phyloP scores from a whole-genome alignment of 768 basidiomycete genomes.

The Auricularia cornea region DNA sequence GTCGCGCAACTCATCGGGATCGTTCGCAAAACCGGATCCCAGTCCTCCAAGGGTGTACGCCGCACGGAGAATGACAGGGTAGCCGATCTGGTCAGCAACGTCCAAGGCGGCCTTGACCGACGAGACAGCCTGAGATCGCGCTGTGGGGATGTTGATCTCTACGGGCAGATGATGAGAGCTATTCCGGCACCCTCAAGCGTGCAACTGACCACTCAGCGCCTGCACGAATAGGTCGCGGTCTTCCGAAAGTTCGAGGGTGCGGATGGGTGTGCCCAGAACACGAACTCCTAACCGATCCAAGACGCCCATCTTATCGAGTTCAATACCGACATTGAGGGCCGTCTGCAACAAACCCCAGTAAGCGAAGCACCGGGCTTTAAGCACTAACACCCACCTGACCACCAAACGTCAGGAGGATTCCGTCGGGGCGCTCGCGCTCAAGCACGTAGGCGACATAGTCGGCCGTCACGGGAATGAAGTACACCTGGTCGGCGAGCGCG shows the following conservation, averaged over 20 bases:
- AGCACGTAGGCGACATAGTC: slow-evolving; percentile 98
- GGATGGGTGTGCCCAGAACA: slow-evolving; percentile 92
- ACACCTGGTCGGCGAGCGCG: slow-evolving; percentile 91
- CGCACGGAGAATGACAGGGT: slow-evolving; percentile 93
- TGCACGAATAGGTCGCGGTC: slow-evolving; percentile 94
- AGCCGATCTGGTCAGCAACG: slow-evolving; percentile 87
- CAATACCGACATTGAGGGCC: slow-evolving; percentile 95
- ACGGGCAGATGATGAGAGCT: slow-evolving; percentile 3
- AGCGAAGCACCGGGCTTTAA: background rate
- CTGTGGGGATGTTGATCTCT: slow-evolving; percentile 97
- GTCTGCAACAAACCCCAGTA: slow-evolving; percentile 26
- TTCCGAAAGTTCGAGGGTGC: slow-evolving; percentile 92
- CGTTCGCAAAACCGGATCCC: slow-evolving; percentile 94
- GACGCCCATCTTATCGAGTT: slow-evolving; percentile 93
- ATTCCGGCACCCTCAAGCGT: too few species aligned
- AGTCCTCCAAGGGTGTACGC: slow-evolving; percentile 98
- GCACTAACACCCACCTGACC: slow-evolving; percentile 45
- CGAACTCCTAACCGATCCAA: slow-evolving; percentile 86
- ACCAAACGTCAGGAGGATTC: slow-evolving; percentile 94
- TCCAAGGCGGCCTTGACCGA: slow-evolving; percentile 85
- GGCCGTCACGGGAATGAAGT: slow-evolving; percentile 91
- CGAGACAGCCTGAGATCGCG: slow-evolving; percentile 95
- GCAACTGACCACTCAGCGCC: slow-evolving; percentile 77
- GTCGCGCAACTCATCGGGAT: slow-evolving; percentile 90
- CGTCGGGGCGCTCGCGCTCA: slow-evolving; percentile 97